A percentile compares a stretch with the other conserved stretches of the same genome.
Evolutionary conservation across 2,329 filamentous ascomycete species (phyloP).

Genomic region (Tolypocladium pustulatum): DNA sequence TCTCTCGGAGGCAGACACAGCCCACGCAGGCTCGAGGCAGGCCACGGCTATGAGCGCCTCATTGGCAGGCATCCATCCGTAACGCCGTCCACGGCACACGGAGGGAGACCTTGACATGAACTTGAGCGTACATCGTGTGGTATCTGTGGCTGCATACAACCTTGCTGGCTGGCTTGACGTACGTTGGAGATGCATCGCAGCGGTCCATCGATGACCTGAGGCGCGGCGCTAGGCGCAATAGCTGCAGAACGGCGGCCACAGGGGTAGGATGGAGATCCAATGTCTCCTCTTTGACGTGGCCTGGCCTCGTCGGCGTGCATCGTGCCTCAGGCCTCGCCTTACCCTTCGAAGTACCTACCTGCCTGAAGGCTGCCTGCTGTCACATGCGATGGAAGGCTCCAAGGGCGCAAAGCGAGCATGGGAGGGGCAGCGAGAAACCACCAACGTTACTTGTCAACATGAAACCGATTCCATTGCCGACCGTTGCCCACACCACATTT

Average conservation of each 20-base stretch:
- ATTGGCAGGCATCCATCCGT: neutral
- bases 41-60: neutral
- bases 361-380: neutral
- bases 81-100: neutral
- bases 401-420: neutral
- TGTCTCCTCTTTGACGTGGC: too few relatives aligned
- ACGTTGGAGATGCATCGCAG: neutral
- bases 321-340: neutral
- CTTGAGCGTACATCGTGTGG: too few relatives aligned
- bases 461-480: neutral
- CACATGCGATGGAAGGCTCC: neutral
- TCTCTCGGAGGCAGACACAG: neutral
- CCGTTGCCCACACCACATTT: neutral
- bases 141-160: too few relatives aligned
- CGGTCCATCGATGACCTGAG: neutral
- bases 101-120: too few relatives aligned
- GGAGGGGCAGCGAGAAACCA: neutral
- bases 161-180: too few relatives aligned
- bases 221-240: neutral
- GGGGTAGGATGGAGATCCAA: neutral
- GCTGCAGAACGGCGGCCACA: neutral
- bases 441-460: too few relatives aligned
- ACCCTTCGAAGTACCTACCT: neutral
- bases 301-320: neutral
- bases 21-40: neutral